Evolutionary conservation across 1,139 yeast species (phyloP).

Genomic region (Geotrichum siamense): DNA sequence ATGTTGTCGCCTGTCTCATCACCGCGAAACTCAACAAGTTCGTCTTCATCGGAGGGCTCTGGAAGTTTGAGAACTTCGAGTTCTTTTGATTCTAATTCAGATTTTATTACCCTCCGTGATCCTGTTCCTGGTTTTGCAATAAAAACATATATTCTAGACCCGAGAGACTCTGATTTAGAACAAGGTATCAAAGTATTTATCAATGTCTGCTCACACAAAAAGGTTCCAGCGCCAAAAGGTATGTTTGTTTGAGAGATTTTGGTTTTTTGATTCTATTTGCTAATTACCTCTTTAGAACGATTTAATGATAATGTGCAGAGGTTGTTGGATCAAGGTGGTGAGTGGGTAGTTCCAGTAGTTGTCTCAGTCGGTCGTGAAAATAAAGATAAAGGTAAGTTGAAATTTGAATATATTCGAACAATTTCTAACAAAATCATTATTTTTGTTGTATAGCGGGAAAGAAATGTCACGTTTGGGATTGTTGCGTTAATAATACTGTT

Average conservation of each 20-base stretch:
- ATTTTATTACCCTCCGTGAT: slow-evolving; percentile 13
- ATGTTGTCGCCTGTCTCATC: too few relatives aligned
- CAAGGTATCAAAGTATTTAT: slow-evolving; percentile 62
- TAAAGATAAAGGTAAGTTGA: slow-evolving; percentile 46
- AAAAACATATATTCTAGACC: slow-evolving; percentile 46
- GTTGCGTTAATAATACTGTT: slow-evolving; percentile 41
- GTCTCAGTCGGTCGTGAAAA: slow-evolving; percentile 50
- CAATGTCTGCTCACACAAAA: slow-evolving; percentile 60
- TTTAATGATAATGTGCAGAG: slow-evolving; percentile 58
- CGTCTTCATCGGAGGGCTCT: slow-evolving; percentile 1
- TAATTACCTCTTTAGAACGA: slow-evolving; percentile 38
- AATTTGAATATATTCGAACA: background rate
- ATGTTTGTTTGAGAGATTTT: slow-evolving; percentile 27
- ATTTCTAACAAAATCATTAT: background rate
- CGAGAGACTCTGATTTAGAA: slow-evolving; percentile 29
- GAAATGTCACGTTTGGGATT: slow-evolving; percentile 61
- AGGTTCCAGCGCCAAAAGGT: slow-evolving; percentile 51
- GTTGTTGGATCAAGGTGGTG: slow-evolving; percentile 38
- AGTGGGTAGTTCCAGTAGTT: slow-evolving; percentile 81
- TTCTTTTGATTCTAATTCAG: background rate
- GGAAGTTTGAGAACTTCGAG: background rate
- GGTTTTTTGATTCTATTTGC: slow-evolving; percentile 25
- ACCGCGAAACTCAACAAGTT: background rate
- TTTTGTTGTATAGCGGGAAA: slow-evolving; percentile 43
- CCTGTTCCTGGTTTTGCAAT: slow-evolving; percentile 47